phyloP scores from a whole-genome alignment of 805 yeast genomes.

The Zygoascus bituminiphila region DNA sequence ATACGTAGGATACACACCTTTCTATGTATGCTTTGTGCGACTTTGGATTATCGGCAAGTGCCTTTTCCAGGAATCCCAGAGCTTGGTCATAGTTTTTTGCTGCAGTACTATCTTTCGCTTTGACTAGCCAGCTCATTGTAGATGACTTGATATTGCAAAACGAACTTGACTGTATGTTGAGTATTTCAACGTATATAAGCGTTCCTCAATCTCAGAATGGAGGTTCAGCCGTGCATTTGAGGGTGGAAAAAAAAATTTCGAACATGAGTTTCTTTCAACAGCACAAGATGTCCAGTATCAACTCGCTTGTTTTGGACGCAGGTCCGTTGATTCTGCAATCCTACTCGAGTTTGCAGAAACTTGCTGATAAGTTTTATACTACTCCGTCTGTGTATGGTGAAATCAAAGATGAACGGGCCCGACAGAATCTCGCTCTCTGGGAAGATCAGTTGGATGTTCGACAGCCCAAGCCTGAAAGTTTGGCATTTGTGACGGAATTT shows the following conservation, averaged over 20 bases:
- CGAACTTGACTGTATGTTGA: not conserved
- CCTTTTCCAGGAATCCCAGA: not conserved
- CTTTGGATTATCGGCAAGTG: not conserved
- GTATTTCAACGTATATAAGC: too few species aligned
- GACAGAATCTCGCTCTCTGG: slow-evolving; percentile 76
- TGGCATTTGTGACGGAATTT: slow-evolving; percentile 63
- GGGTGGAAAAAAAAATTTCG: not conserved
- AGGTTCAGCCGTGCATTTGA: not conserved
- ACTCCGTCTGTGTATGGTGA: slow-evolving; percentile 89
- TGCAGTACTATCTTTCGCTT: slow-evolving; percentile 2
- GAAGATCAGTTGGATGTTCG: slow-evolving; percentile 57
- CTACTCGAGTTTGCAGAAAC: slow-evolving; percentile 59
- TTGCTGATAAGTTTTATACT: slow-evolving; percentile 68
- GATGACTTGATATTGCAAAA: not conserved
- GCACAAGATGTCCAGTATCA: slow-evolving; percentile 18
- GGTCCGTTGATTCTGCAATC: slow-evolving; percentile 88
- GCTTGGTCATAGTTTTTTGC: slow-evolving; percentile 2
- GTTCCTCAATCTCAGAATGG: too few species aligned
- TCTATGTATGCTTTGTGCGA: slow-evolving; percentile 5
- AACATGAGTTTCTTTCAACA: not conserved
- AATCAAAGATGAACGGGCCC: slow-evolving; percentile 75
- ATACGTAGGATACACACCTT: slow-evolving; percentile 5
- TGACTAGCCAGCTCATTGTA: slow-evolving; percentile 2
- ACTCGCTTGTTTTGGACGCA: slow-evolving; percentile 78
- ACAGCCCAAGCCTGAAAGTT: slow-evolving; percentile 64